Evolutionary conservation across 805 yeast genomes (phyloP).

Genomic region (Kazachstania psychrophila): DNA sequence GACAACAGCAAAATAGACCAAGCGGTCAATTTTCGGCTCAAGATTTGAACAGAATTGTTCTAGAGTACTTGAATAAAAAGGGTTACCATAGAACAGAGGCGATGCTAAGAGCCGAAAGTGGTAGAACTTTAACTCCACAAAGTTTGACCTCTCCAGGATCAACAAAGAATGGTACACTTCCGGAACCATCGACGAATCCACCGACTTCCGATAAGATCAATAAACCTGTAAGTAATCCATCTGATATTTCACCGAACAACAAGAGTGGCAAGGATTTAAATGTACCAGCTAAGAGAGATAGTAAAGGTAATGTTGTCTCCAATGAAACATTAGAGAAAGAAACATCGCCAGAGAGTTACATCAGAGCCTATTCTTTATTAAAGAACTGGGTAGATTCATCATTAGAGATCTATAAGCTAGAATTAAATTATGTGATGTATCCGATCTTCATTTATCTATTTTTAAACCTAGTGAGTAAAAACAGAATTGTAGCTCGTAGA

Average conservation of each 20-base stretch:
- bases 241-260: conserved; percentile 4
- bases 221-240: conserved; percentile 29
- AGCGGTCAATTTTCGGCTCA: conserved; percentile 52
- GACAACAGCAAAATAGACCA: conserved; percentile 6
- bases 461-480: conserved; percentile 64
- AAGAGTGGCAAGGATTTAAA: background rate
- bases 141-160: conserved; percentile 40
- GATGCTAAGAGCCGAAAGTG: conserved; percentile 78
- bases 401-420: conserved; percentile 83
- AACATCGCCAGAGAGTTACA: conserved; percentile 54
- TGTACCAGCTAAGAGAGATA: conserved; percentile 24
- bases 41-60: conserved; percentile 82
- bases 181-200: conserved; percentile 26
- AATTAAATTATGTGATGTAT: conserved; percentile 70
- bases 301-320: conserved; percentile 20
- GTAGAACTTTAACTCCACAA: conserved; percentile 47
- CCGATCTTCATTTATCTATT: conserved; percentile 91
- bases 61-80: conserved; percentile 85
- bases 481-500: conserved; percentile 51
- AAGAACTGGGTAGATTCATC: conserved; percentile 87
- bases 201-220: conserved; percentile 24
- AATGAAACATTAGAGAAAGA: conserved; percentile 16
- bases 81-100: conserved; percentile 94
- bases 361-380: conserved; percentile 71
- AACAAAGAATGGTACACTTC: conserved; percentile 35